These are phyloP conservation scores for Sclerotinia borealis DNA, from an alignment of 2,329 filamentous ascomycete species.

Conservation along the genomic window DNA sequence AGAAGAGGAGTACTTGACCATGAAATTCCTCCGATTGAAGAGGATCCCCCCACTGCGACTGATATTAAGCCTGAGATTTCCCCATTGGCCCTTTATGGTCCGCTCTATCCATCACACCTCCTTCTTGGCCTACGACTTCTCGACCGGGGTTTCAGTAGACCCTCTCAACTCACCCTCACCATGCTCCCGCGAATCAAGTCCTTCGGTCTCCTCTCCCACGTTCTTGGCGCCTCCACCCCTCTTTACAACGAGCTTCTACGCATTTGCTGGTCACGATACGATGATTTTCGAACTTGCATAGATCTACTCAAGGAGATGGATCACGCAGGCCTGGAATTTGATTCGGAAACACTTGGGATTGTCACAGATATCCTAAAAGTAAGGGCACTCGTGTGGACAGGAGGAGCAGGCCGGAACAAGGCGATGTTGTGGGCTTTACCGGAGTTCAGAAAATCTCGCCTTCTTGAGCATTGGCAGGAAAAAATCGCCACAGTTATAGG, in stretches of 20 bases:
- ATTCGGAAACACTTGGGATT: slow-evolving; percentile 29
- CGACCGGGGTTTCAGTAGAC: slow-evolving; percentile 48
- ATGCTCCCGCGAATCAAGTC: slow-evolving; percentile 62
- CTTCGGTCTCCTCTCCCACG: slow-evolving; percentile 62
- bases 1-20: not conserved
- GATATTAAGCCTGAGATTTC: slow-evolving; percentile 13
- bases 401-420: slow-evolving; percentile 20
- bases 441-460: slow-evolving; percentile 21
- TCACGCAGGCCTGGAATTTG: slow-evolving; percentile 26
- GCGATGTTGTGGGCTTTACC: slow-evolving; percentile 27
- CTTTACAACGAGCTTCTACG: slow-evolving; percentile 64
- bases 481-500: slow-evolving; percentile 20
- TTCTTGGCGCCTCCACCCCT: slow-evolving; percentile 62
- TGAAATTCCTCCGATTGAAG: not conserved
- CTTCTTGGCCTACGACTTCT: slow-evolving; percentile 51
- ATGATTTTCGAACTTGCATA: slow-evolving; percentile 38
- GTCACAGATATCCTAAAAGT: slow-evolving; percentile 22
- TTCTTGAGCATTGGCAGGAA: slow-evolving; percentile 23
- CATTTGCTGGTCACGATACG: slow-evolving; percentile 55
- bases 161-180: slow-evolving; percentile 53
- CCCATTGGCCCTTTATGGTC: slow-evolving; percentile 50
- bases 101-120: slow-evolving; percentile 58
- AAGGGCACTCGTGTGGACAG: slow-evolving; percentile 16
- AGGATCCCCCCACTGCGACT: not conserved
- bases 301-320: slow-evolving; percentile 31